phyloP scores from a whole-genome alignment of 345 rosid genomes.

The Euphorbia lathyris region DNA sequence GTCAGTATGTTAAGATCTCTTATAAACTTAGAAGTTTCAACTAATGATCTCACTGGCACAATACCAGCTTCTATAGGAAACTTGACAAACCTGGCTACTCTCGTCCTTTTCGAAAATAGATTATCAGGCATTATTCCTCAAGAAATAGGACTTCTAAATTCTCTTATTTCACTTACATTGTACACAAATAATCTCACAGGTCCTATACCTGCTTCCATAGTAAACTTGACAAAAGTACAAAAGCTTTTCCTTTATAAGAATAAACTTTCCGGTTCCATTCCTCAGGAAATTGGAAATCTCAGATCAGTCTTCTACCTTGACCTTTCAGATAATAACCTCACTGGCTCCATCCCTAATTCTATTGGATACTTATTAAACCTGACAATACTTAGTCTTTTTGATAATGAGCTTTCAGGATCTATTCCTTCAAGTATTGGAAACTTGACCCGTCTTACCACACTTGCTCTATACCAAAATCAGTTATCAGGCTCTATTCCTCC shows the following conservation, averaged over 20 bases:
- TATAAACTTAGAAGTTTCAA: background rate
- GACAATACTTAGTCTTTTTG: background rate
- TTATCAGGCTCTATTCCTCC: background rate
- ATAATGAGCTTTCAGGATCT: background rate
- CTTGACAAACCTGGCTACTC: background rate
- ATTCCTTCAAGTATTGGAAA: background rate
- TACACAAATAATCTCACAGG: background rate
- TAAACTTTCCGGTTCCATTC: conserved; percentile 2
- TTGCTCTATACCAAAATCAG: rapidly evolving
- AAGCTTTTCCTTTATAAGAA: background rate
- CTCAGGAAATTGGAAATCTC: background rate
- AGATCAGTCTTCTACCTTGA: background rate
- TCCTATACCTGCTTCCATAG: background rate
- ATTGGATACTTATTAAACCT: background rate
- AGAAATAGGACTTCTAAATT: background rate
- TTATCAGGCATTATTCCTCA: background rate
- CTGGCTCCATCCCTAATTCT: background rate
- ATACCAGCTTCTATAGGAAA: background rate
- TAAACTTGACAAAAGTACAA: background rate
- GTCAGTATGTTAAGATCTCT: background rate
- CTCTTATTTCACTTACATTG: background rate
- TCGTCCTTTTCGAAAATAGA: background rate
- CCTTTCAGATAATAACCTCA: background rate
- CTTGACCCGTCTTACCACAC: background rate
- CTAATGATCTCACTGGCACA: background rate